Evolutionary conservation across 2,329 filamentous ascomycete species (phyloP).

Genomic region (Coniochaeta sp.): DNA sequence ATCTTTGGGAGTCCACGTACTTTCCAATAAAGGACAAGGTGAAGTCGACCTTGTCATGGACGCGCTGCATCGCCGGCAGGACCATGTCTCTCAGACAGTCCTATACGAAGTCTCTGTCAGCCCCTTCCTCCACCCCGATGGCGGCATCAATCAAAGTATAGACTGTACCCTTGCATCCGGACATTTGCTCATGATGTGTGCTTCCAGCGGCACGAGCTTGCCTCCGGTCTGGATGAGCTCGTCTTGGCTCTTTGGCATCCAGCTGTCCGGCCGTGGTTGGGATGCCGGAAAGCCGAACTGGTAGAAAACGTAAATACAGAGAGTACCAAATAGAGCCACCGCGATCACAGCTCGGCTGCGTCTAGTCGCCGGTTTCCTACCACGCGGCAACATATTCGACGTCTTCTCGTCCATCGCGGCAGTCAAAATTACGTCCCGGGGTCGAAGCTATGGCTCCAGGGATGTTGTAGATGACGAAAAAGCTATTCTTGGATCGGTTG

Average conservation of each 20-base stretch:
- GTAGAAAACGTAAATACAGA: conserved; percentile 6
- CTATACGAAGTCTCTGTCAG: conserved; percentile 18
- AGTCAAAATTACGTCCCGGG: not conserved
- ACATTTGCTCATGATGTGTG: conserved; percentile 96
- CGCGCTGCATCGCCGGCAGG: conserved; percentile 76
- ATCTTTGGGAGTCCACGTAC: conserved; percentile 32
- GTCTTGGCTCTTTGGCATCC: not conserved
- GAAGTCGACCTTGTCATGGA: conserved; percentile 83
- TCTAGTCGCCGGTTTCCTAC: conserved; percentile 1
- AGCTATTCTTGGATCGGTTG: not conserved
- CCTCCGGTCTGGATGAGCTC: conserved; percentile 3
- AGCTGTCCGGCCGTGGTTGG: not conserved
- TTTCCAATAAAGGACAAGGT: conserved; percentile 82
- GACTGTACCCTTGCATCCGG: conserved; percentile 65
- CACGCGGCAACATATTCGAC: conserved; percentile 1
- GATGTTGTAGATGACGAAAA: not conserved
- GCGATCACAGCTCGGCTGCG: conserved; percentile 5
- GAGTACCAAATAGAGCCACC: conserved; percentile 4
- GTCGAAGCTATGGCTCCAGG: not conserved
- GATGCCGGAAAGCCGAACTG: conserved; percentile 1
- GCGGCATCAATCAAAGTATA: not conserved
- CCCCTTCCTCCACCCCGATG: not conserved
- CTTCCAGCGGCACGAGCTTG: conserved; percentile 67
- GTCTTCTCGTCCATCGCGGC: conserved; percentile 11
- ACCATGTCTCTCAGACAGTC: conserved; percentile 76